phyloP scores from a whole-genome alignment of 1,139 yeast species.

The Zygoascus meyerae region DNA sequence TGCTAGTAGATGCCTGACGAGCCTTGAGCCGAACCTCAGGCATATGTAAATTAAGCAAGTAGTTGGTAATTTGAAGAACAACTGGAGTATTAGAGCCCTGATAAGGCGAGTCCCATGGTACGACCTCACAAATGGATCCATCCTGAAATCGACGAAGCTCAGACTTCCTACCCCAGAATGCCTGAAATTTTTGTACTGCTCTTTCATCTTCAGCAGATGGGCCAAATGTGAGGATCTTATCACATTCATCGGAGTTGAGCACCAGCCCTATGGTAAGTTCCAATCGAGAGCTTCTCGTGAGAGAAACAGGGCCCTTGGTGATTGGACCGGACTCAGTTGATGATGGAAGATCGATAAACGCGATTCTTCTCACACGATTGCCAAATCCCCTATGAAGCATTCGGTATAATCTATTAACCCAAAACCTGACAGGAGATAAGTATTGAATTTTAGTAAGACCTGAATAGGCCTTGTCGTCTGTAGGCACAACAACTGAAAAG shows the following conservation, averaged over 20 bases:
- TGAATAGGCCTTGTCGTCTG: conserved; percentile 32
- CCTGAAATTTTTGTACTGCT: conserved; percentile 58
- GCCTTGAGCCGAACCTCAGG: conserved; percentile 21
- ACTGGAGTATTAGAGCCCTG: conserved; percentile 50
- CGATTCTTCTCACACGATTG: conserved; percentile 50
- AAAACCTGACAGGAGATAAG: conserved; percentile 61
- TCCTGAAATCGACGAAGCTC: conserved; percentile 82
- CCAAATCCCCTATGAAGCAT: conserved; percentile 62
- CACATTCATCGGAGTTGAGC: conserved; percentile 69
- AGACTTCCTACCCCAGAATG: conserved; percentile 85
- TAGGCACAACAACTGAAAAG: conserved; percentile 41
- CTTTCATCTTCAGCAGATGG: conserved; percentile 59
- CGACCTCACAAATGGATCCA: conserved; percentile 84
- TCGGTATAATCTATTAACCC: conserved; percentile 55
- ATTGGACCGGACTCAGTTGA: conserved; percentile 8
- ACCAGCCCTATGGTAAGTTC: conserved; percentile 51
- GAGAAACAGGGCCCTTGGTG: conserved; percentile 41
- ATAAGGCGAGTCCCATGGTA: conserved; percentile 59
- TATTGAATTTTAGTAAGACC: conserved; percentile 71
- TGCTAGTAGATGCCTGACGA: conserved; percentile 12
- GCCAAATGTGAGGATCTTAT: conserved; percentile 78
- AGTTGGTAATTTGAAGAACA: conserved; percentile 59
- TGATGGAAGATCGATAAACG: conserved; percentile 26
- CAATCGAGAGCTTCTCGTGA: conserved; percentile 10
- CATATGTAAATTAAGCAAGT: conserved; percentile 58